Base-by-base conservation (phyloP, 371 early-diverging fungal species). In the Cokeromyces recurvatus region DNA sequence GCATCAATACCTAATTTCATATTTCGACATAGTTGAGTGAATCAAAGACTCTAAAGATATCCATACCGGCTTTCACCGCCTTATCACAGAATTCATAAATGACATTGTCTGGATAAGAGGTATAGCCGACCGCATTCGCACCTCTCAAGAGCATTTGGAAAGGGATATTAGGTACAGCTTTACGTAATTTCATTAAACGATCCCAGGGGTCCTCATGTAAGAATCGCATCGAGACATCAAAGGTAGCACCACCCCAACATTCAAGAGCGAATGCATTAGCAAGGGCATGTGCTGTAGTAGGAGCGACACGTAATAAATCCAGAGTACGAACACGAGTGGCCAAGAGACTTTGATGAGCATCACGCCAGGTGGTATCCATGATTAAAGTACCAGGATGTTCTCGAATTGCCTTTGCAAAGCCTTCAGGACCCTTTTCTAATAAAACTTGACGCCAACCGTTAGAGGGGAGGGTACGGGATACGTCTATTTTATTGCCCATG, bases 61-160 rank as follows among this genome's bases (percentile, higher is more conserved):
- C 97, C 73, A 96, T 89, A 43, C 97, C 97, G 41, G 82, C 71
- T 59, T 86, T 74, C 48, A 83, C 85, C 24, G 97, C 94, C 63
- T 88, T 88, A 61, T 82, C 84, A 68, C 95, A 95, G 73, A 96
- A 96, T 50, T 92, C 94, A 51, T 90, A 94, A 20, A 94, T 83
- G 15, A 93, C 90, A 59, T 96, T 94, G 71, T 96, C 97, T 4
- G 97, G 97, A 63, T 96, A 96, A 44, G 90, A 90, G 27, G 95
- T 95, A 73, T 95, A 95, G 24, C 97, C 97, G 19, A 96, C 97
- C 9, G 94, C 97, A 55, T 95, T 95, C 51, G 97, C 97, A 42
- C 97, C 97, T 66, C 97, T 88, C 43, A 96, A 82, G 27, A 96
- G 78, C 97, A 96, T 96, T 70, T 93, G 94, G 84, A 96, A 96